Evolutionary conservation across 1,284 basidiomycete species (phyloP).

Genomic region (Sphagnurus paluster): DNA sequence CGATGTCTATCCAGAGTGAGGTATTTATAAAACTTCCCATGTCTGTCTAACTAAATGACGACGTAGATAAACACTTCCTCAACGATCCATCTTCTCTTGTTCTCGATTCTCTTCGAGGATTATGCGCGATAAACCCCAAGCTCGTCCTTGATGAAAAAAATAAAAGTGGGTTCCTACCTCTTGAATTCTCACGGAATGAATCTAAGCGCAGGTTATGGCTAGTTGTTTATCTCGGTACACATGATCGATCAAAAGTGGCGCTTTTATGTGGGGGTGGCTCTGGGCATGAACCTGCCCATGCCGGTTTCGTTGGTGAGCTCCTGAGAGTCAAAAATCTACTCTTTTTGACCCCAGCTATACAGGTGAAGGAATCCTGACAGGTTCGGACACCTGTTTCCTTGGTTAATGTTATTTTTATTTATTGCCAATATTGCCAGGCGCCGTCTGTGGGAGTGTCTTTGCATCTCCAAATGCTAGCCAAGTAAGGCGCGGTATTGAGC

Average conservation of each 20-base stretch:
- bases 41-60: background rate
- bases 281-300: conserved; percentile 89
- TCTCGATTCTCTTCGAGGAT: conserved; percentile 73
- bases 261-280: conserved; percentile 89
- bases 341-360: conserved; percentile 16
- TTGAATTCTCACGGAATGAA: background rate
- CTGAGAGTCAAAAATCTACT: background rate
- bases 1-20: conserved; percentile 38
- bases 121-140: conserved; percentile 70
- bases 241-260: conserved; percentile 69
- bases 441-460: conserved; percentile 87
- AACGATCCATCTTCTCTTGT: conserved; percentile 73
- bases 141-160: conserved; percentile 66
- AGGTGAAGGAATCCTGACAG: conserved; percentile 80
- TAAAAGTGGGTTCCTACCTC: conserved; percentile 62
- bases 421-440: conserved; percentile 47
- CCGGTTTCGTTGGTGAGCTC: conserved; percentile 82
- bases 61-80: conserved; percentile 69
- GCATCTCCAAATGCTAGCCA: conserved; percentile 87
- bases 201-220: background rate
- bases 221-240: conserved; percentile 66
- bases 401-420: too few species aligned
- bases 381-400: conserved; percentile 33
- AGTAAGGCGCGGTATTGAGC: conserved; percentile 76
- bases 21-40: background rate